Conservation (phyloP, 148 eudicot genomes). For the Drosera capensis region DNA sequence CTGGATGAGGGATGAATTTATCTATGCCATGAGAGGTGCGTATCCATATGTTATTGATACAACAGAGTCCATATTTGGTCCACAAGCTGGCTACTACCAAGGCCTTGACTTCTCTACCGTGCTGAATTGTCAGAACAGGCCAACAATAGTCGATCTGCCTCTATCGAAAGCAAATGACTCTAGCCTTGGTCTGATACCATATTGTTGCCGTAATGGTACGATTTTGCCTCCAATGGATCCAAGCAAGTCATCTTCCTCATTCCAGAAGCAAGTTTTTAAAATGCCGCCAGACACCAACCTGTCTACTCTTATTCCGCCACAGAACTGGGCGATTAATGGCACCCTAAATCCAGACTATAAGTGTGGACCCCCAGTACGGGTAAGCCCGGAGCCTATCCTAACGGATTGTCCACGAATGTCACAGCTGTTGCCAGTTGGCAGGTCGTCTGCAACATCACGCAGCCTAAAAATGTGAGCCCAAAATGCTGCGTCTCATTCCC, state of each 20-base stretch:
- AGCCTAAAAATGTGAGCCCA: conserved; percentile 13
- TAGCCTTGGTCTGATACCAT: conserved; percentile 25
- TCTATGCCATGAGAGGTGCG: conserved; percentile 49
- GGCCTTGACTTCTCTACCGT: conserved; percentile 33
- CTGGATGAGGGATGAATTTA: conserved; percentile 51
- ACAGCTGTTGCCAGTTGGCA: conserved; percentile 56
- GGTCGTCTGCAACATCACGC: conserved; percentile 38
- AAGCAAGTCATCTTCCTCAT: conserved; percentile 25
- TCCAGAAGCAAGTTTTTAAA: conserved; percentile 44
- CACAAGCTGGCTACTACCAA: conserved; percentile 21
- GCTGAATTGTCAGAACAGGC: conserved; percentile 30
- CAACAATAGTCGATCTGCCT: conserved; percentile 42
- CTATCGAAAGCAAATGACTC: conserved; percentile 17
- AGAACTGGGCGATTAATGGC: conserved; percentile 45
- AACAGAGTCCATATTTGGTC: conserved; percentile 36
- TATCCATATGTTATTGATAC: conserved; percentile 29
- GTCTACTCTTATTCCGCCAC: conserved; percentile 33
- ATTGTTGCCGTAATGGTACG: conserved; percentile 44
- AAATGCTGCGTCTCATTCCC: conserved; percentile 64
- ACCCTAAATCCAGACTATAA: conserved; percentile 23
- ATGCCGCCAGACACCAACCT: conserved; percentile 53
- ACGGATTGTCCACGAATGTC: conserved; percentile 19
- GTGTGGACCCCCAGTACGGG: conserved; percentile 40
- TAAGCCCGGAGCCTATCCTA: conserved; percentile 25
- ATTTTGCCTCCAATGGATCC: conserved; percentile 36